Conservation (phyloP, 78 protist species). For the Chrysochromulina parva region DNA sequence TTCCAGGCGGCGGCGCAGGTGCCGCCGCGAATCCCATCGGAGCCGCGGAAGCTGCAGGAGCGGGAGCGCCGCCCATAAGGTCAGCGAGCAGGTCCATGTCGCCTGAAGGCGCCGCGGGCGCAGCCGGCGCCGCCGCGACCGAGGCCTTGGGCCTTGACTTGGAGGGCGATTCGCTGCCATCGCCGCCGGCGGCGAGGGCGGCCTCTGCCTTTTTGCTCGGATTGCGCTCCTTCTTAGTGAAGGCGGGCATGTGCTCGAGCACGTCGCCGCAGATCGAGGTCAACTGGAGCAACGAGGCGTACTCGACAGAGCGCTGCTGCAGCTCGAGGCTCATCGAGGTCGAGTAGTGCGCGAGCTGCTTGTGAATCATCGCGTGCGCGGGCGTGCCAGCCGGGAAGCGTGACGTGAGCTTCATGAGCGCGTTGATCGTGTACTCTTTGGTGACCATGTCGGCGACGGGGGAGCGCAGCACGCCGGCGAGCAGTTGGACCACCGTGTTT, state of each 20-base stretch:
- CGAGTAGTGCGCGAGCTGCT: slow-evolving; percentile 14
- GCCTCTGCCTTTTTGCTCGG: neutral
- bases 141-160: neutral
- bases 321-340: slow-evolving; percentile 71
- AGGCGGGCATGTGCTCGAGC: slow-evolving; percentile 60
- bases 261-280: slow-evolving; percentile 18
- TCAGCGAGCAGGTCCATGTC: slow-evolving; percentile 2
- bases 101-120: neutral
- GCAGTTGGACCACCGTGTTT: slow-evolving; percentile 58
- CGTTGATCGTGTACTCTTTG: slow-evolving; percentile 73
- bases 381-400: slow-evolving; percentile 48
- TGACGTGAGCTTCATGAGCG: slow-evolving; percentile 75
- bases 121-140: neutral
- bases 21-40: neutral
- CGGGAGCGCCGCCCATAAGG: neutral
- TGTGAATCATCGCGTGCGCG: neutral
- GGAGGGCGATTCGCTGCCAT: neutral
- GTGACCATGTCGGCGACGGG: slow-evolving; percentile 53
- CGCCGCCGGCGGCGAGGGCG: neutral
- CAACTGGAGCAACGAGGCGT: slow-evolving; percentile 61
- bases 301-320: slow-evolving; percentile 91
- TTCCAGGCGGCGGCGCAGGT: neutral
- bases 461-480: slow-evolving; percentile 47
- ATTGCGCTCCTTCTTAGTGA: slow-evolving; percentile 53
- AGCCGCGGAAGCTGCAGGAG: neutral